Percentiles rank a stretch among this genome's conserved stretches.
These are phyloP conservation scores for Globisporangium camurandrum DNA, from an alignment of 352 stramenopile genomes.

Conservation along the genomic window DNA sequence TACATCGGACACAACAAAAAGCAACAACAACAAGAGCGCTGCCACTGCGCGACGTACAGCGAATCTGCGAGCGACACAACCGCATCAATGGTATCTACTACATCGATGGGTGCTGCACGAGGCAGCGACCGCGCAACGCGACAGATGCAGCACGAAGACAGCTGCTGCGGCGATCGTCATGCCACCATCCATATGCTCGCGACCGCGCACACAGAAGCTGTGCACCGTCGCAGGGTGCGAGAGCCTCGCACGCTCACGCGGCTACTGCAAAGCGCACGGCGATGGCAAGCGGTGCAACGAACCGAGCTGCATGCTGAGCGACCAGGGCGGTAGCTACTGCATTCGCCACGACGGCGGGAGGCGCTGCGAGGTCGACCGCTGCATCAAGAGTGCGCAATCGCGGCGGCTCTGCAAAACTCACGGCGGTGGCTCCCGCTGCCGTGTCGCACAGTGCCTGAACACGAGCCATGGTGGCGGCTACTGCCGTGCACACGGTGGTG, in stretches of 20 bases:
- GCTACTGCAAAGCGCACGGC: slow-evolving; percentile 20
- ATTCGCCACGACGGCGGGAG: slow-evolving; percentile 81
- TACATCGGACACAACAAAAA: no score
- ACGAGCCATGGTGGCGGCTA: slow-evolving; percentile 37
- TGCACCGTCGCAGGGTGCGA: slow-evolving; percentile 7
- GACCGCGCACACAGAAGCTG: slow-evolving; percentile 8
- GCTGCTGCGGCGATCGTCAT: not conserved
- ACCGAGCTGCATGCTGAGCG: slow-evolving; percentile 15
- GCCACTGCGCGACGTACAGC: no score
- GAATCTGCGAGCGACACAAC: no score
- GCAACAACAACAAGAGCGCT: no score
- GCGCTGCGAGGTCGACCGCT: slow-evolving; percentile 35
- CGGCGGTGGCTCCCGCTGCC: slow-evolving; percentile 34
- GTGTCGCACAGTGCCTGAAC: slow-evolving; percentile 30
- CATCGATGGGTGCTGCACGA: not conserved
- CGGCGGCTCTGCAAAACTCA: slow-evolving; percentile 50
- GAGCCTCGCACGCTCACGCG: slow-evolving; percentile 10
- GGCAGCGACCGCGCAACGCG: not conserved
- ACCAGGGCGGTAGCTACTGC: slow-evolving; percentile 29
- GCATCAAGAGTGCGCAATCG: slow-evolving; percentile 46
- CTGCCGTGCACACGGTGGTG: slow-evolving; percentile 38
- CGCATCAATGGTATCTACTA: no score
- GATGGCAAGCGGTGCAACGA: slow-evolving; percentile 36
- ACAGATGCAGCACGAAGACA: not conserved
- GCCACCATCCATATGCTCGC: not conserved